These are phyloP conservation scores for Spathaspora gorwiae DNA, from an alignment of 805 yeast genomes.

Conservation along the genomic window DNA sequence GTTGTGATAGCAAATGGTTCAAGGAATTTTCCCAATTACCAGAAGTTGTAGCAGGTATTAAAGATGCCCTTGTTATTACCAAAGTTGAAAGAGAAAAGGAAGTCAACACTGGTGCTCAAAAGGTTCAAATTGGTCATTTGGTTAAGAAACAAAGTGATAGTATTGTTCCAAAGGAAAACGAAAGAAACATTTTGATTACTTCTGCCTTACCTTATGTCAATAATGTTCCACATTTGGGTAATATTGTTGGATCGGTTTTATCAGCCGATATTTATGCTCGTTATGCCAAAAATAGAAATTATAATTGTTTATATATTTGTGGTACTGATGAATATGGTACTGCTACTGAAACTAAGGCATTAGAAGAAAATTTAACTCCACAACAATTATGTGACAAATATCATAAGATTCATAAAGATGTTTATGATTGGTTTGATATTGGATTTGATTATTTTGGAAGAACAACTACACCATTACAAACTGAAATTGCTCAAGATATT, in stretches of 20 bases:
- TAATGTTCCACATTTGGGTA: constrained; percentile 97
- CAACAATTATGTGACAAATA: constrained; percentile 87
- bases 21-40: constrained; percentile 32
- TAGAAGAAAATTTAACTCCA: constrained; percentile 90
- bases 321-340: constrained; percentile 99
- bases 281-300: constrained; percentile 82
- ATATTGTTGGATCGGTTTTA: constrained; percentile 90
- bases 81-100: constrained; percentile 38
- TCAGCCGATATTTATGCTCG: constrained; percentile 93
- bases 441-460: constrained; percentile 95
- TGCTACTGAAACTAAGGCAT: constrained; percentile 97
- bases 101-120: constrained; percentile 35
- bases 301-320: constrained; percentile 80
- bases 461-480: constrained; percentile 88
- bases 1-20: constrained; percentile 34
- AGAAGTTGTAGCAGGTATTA: constrained; percentile 42
- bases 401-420: constrained; percentile 77
- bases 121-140: constrained; percentile 26
- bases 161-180: constrained; percentile 57
- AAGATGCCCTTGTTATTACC: constrained; percentile 43
- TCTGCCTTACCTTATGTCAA: constrained; percentile 98
- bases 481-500: constrained; percentile 93
- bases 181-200: constrained; percentile 82
- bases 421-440: constrained; percentile 95
- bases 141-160: constrained; percentile 26